Evolutionary conservation across 306 rosid species (phyloP).

Genomic region (Hippophae tibetana): DNA sequence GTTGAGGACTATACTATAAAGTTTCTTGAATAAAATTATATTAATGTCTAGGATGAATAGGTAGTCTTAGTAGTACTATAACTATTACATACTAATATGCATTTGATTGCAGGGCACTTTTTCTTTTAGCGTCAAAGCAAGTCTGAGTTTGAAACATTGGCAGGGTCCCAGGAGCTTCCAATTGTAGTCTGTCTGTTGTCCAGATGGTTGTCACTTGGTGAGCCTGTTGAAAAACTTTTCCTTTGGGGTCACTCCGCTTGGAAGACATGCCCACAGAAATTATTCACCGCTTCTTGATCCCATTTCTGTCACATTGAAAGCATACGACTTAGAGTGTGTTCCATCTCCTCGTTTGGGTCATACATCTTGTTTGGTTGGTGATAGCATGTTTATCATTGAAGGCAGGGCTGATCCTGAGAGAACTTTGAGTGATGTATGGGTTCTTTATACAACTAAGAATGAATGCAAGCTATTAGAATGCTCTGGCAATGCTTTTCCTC

Average conservation of each 20-base stretch:
- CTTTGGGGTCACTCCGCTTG: conserved; percentile 87
- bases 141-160: conserved; percentile 90
- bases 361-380: conserved; percentile 59
- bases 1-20: neutral
- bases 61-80: conserved; percentile 33
- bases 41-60: neutral
- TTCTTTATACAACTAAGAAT: conserved; percentile 33
- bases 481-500: conserved; percentile 48
- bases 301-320: conserved; percentile 39
- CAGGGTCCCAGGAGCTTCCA: conserved; percentile 48
- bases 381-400: conserved; percentile 60
- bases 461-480: conserved; percentile 51
- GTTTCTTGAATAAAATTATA: too few species aligned
- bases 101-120: conserved; percentile 70
- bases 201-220: conserved; percentile 47
- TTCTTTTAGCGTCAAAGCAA: conserved; percentile 56
- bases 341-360: conserved; percentile 72
- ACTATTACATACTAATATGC: conserved; percentile 24
- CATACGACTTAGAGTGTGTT: conserved; percentile 22
- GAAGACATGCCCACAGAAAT: conserved; percentile 76
- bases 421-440: conserved; percentile 72
- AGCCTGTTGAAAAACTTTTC: conserved; percentile 57
- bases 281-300: conserved; percentile 52
- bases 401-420: conserved; percentile 80
- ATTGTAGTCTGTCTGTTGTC: conserved; percentile 39